These are phyloP conservation scores for Pleurozium schreberi DNA, from an alignment of 225 moss, liverwort and hornwort genomes.

Conservation along the genomic window DNA sequence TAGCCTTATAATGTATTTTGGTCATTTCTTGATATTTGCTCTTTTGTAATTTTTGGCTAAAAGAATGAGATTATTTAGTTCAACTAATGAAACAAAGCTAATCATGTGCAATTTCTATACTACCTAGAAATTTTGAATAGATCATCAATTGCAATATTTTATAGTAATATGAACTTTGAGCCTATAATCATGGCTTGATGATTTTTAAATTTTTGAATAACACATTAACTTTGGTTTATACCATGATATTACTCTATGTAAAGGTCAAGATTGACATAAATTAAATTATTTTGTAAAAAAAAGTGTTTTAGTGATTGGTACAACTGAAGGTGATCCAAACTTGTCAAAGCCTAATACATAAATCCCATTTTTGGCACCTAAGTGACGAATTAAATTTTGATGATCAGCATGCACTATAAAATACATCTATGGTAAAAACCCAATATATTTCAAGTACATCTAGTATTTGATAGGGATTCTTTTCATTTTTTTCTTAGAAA, in stretches of 20 bases:
- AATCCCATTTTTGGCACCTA: too few relatives aligned
- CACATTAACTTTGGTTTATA: fast-evolving
- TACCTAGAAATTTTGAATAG: fast-evolving
- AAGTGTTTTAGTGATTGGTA: too few relatives aligned
- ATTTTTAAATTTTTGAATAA: not conserved
- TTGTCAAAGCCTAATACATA: too few relatives aligned
- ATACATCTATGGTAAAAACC: not conserved
- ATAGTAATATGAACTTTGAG: not conserved
- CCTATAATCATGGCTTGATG: not conserved
- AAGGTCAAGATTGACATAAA: fast-evolving
- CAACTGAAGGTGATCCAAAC: too few relatives aligned
- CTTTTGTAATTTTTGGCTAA: not conserved
- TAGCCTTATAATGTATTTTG: fast-evolving
- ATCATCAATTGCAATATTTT: not conserved
- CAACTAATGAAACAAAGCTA: not conserved
- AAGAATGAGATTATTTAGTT: not conserved
- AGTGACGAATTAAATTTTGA: too few relatives aligned
- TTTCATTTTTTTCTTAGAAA: not conserved
- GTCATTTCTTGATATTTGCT: not conserved
- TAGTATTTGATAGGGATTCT: not conserved
- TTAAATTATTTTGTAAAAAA: too few relatives aligned
- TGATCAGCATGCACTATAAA: too few relatives aligned
- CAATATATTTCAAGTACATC: fast-evolving
- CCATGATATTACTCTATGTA: fast-evolving
- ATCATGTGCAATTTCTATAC: not conserved